Evolutionary conservation across 2,329 filamentous ascomycete species (phyloP).

Genomic region (Fusarium sp.): DNA sequence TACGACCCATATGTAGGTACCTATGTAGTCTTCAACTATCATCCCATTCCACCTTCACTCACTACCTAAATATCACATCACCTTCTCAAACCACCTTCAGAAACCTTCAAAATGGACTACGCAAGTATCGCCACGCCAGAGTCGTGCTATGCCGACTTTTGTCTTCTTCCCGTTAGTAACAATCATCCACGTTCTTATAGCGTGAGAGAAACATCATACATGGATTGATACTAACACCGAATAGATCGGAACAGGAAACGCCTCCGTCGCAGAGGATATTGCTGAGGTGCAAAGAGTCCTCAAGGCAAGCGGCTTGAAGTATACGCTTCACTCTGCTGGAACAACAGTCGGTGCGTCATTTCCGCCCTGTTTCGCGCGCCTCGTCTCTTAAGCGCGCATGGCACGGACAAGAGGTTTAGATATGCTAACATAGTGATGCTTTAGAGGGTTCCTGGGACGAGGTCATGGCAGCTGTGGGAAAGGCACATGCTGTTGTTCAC

Average conservation of each 20-base stretch:
- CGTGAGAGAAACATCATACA: not conserved
- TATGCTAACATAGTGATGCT: constrained; percentile 6
- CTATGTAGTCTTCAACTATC: constrained; percentile 13
- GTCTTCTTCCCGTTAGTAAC: constrained; percentile 79
- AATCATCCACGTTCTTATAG: not conserved
- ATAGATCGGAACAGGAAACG: constrained; percentile 82
- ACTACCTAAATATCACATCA: constrained; percentile 1
- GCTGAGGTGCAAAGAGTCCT: constrained; percentile 90
- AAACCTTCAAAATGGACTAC: constrained; percentile 58
- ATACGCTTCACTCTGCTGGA: constrained; percentile 92
- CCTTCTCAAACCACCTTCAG: not conserved
- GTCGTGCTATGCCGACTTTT: constrained; percentile 89
- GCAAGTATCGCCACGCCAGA: constrained; percentile 72
- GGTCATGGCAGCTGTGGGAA: constrained; percentile 87
- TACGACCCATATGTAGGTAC: constrained; percentile 4
- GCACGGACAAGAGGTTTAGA: not conserved
- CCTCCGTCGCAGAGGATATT: constrained; percentile 85
- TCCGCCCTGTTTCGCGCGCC: too few species aligned
- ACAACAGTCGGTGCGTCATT: constrained; percentile 84
- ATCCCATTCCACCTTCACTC: not conserved
- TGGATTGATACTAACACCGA: constrained; percentile 15
- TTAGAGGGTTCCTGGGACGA: constrained; percentile 91
- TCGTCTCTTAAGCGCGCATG: not conserved
- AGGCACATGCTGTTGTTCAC: constrained; percentile 84
- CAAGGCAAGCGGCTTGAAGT: constrained; percentile 82